phyloP scores from a whole-genome alignment of 202 grass and related monocot species.

The Schoenoplectus tabernaemontani region DNA sequence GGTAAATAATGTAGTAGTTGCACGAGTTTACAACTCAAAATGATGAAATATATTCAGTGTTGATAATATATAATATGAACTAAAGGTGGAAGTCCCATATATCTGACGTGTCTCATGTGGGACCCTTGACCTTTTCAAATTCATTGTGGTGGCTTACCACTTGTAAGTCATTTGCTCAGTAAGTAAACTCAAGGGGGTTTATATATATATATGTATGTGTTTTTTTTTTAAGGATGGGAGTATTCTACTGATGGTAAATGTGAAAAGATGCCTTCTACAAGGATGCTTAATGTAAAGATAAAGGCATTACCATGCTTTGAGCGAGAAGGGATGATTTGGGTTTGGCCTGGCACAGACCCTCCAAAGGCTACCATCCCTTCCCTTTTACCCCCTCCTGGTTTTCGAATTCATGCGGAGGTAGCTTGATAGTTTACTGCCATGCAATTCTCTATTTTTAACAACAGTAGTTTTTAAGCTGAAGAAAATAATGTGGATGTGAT shows the following conservation, averaged over 20 bases:
- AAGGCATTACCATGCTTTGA: conserved; percentile 81
- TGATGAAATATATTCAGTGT: background rate
- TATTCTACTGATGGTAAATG: conserved; percentile 89
- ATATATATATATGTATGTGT: background rate
- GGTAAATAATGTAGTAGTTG: background rate
- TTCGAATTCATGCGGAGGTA: conserved; percentile 90
- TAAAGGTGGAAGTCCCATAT: background rate
- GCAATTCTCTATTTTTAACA: background rate
- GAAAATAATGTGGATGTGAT: background rate
- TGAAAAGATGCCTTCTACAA: conserved; percentile 98
- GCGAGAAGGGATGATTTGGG: conserved; percentile 98
- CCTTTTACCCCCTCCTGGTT: conserved; percentile 72
- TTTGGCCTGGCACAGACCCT: conserved; percentile 77
- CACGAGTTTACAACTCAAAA: background rate
- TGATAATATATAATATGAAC: background rate
- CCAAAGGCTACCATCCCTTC: conserved; percentile 70
- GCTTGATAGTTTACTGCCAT: background rate
- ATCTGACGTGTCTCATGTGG: background rate
- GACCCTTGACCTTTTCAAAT: background rate
- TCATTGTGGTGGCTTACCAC: background rate
- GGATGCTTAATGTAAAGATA: conserved; percentile 60
- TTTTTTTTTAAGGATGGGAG: conserved; percentile 68
- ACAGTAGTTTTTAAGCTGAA: background rate
- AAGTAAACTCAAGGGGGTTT: conserved; percentile 7
- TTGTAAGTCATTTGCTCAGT: background rate